phyloP scores from a whole-genome alignment of 1,284 basidiomycete species.

The Dichomitus squalens region DNA sequence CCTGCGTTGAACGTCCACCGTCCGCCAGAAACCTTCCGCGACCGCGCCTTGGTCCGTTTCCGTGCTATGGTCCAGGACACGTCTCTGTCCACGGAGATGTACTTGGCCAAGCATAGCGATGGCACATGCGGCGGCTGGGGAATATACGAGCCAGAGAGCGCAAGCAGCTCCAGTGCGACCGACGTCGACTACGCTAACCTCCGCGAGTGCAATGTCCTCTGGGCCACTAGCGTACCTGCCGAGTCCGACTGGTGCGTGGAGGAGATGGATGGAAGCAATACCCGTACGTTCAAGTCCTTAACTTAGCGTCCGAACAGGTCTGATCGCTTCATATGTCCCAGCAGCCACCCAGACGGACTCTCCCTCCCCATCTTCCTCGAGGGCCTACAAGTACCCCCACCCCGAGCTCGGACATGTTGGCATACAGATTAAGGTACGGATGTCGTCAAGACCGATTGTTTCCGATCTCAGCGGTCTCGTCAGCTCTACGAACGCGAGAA shows the following conservation, averaged over 20 bases:
- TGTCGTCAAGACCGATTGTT: background rate
- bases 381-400: slow-evolving; percentile 62
- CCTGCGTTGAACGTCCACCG: slow-evolving; percentile 49
- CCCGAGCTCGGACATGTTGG: slow-evolving; percentile 57
- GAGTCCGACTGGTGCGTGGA: slow-evolving; percentile 52
- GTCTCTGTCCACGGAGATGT: slow-evolving; percentile 69
- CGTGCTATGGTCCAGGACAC: slow-evolving; percentile 82
- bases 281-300: slow-evolving; percentile 1
- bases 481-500: slow-evolving; percentile 58
- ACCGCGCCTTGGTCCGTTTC: slow-evolving; percentile 65
- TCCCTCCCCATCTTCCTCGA: background rate
- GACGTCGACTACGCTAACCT: slow-evolving; percentile 51
- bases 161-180: slow-evolving; percentile 26
- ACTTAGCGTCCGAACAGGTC: too few species aligned
- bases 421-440: slow-evolving; percentile 64
- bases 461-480: background rate
- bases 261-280: slow-evolving; percentile 36
- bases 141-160: slow-evolving; percentile 36
- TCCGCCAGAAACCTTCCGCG: slow-evolving; percentile 49
- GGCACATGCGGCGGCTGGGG: slow-evolving; percentile 72
- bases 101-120: slow-evolving; percentile 49
- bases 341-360: background rate
- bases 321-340: background rate
- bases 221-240: slow-evolving; percentile 73
- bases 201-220: slow-evolving; percentile 62